These are phyloP conservation scores for Avena atlantica DNA, from an alignment of 176 grass and related monocot genomes.

Conservation along the genomic window DNA sequence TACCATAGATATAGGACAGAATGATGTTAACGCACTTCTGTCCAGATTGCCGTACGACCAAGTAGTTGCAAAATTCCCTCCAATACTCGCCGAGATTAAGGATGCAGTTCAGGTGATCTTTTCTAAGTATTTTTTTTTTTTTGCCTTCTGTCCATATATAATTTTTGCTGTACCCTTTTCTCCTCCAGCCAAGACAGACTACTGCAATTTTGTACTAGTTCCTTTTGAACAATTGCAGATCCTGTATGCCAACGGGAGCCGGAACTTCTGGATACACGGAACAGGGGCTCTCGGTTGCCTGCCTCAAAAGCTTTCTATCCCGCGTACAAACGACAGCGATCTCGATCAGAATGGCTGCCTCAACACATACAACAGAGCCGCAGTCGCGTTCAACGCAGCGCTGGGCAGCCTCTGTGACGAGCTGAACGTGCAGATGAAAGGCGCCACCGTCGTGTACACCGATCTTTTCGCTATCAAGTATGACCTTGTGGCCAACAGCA, in stretches of 20 bases:
- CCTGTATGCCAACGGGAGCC: slow-evolving; percentile 63
- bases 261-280: slow-evolving; percentile 82
- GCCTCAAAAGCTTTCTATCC: slow-evolving; percentile 81
- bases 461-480: slow-evolving; percentile 85
- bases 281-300: slow-evolving; percentile 81
- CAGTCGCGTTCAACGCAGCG: slow-evolving; percentile 67
- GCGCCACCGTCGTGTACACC: slow-evolving; percentile 69
- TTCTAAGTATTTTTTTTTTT: too few relatives aligned
- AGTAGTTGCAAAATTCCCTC: slow-evolving; percentile 57
- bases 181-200: not conserved
- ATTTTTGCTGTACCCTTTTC: not conserved
- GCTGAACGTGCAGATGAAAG: slow-evolving; percentile 55
- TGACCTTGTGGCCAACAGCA: slow-evolving; percentile 75
- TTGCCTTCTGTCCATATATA: too few relatives aligned
- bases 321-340: slow-evolving; percentile 52
- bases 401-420: slow-evolving; percentile 60
- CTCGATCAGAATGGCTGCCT: slow-evolving; percentile 80
- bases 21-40: slow-evolving; percentile 67
- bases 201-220: not conserved
- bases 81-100: slow-evolving; percentile 66
- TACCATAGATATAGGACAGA: slow-evolving; percentile 88
- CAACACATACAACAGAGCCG: slow-evolving; percentile 71
- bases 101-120: slow-evolving; percentile 64
- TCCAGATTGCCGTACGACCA: slow-evolving; percentile 53
- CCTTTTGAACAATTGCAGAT: slow-evolving; percentile 44